Evolutionary conservation across 768 basidiomycete genomes (phyloP).

Genomic region (Tylopilus cervinicoccineus): DNA sequence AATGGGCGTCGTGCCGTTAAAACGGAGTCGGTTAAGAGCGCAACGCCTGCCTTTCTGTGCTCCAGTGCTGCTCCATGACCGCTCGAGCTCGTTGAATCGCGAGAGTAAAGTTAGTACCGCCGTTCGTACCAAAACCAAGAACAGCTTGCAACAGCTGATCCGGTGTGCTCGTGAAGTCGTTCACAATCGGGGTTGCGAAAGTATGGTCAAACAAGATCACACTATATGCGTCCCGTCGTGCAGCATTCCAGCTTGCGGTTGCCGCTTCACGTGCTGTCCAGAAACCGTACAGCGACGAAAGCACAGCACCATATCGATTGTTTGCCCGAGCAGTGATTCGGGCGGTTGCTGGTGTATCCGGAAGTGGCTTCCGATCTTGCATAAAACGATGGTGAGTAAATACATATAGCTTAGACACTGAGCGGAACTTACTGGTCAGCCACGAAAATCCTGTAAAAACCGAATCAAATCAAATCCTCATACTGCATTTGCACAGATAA

Average conservation of each 20-base stretch:
- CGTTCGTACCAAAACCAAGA: constrained; percentile 27
- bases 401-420: background rate
- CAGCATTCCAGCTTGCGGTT: constrained; percentile 22
- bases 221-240: constrained; percentile 53
- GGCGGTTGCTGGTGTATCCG: constrained; percentile 38
- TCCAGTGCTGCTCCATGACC: constrained; percentile 47
- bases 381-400: background rate
- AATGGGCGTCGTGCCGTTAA: background rate
- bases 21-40: background rate
- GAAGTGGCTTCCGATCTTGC: constrained; percentile 42
- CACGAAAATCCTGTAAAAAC: constrained; percentile 45
- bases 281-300: constrained; percentile 51
- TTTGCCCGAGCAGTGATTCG: constrained; percentile 35
- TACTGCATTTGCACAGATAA: accelerated
- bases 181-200: constrained; percentile 27
- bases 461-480: background rate
- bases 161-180: constrained; percentile 46
- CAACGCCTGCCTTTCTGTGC: constrained; percentile 40
- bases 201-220: constrained; percentile 43
- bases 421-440: constrained; percentile 39
- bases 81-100: constrained; percentile 37
- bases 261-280: constrained; percentile 50
- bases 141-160: constrained; percentile 40
- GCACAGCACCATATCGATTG: constrained; percentile 57
- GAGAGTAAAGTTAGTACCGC: constrained; percentile 42